Evolutionary conservation across 805 yeast species (phyloP), one percentile per base, ranked within the genome.

Genomic region (Kodamaea jinghongensis): DNA sequence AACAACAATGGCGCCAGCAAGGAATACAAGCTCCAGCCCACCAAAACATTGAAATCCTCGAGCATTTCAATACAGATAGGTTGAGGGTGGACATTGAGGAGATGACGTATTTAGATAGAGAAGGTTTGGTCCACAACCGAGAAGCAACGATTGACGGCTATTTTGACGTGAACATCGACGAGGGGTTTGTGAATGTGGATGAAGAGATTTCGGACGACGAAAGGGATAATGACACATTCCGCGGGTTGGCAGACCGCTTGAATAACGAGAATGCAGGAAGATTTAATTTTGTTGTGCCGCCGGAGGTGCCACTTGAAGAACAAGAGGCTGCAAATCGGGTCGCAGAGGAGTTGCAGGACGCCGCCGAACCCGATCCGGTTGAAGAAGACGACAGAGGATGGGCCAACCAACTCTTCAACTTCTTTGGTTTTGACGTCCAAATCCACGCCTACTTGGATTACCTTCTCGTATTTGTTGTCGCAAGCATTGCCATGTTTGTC

Each of bases 381-480:
- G 25, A 29, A 13, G 25, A 36, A 20, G 31, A 29, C 13, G 32
- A 38, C 28, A 16, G 27, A 4, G 34, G 17, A 14, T 20, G 28
- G 29, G 15, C 32, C 23, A 28, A 31, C 20, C 60, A 63, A 27
- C 37, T 70, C 17, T 54, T 69, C 28, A 69, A 60, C 41, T 39
- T 62, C 7, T 51, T 69, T 28, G 75, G 73, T 2, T 47, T 68
- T 31, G 54, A 52, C 26, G 11, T 25, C 28, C 9, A 25, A 17
- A n/a, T 25, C 22, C 20, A 28, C 28, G 10, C 36, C 42, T 4
- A 5, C 30, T 27, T 27, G 6, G 30, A 14, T 70, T 9, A 73
- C 74, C 38, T 69, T 15, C 48, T 61, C 28, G 44, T 67, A 16
- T 56, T 62, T 61, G 25, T 60, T 2, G 23, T 65, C 17, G 60